Conservation (phyloP, 768 basidiomycete genomes). For the Tylopilus felleus region DNA sequence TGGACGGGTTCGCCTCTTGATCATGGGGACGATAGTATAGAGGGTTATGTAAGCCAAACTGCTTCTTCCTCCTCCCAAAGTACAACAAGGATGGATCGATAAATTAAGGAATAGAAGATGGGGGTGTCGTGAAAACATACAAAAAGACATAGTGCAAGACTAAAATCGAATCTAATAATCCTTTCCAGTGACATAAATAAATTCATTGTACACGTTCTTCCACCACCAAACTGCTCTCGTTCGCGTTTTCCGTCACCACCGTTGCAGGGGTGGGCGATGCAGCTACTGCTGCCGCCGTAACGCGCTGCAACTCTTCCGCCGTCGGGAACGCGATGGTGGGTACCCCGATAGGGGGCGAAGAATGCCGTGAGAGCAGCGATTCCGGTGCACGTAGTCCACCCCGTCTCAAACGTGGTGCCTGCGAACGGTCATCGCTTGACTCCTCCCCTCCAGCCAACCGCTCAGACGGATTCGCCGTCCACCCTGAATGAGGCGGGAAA, state of each 20-base stretch:
- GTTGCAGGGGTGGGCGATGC: background rate
- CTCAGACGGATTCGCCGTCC: conserved; percentile 17
- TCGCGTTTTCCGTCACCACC: conserved; percentile 1
- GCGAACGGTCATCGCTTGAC: conserved; percentile 34
- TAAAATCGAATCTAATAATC: conserved; percentile 8
- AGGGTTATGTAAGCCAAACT: conserved; percentile 10
- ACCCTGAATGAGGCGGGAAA: conserved; percentile 28
- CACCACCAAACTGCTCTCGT: conserved; percentile 6
- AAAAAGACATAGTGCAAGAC: background rate
- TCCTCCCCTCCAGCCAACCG: conserved; percentile 26
- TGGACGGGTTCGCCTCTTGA: conserved; percentile 74
- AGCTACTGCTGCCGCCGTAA: conserved; percentile 10
- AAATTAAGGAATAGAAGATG: background rate
- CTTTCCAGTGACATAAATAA: conserved; percentile 1
- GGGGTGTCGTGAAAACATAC: background rate
- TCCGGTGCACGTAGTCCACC: conserved; percentile 69
- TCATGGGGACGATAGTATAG: conserved; percentile 37
- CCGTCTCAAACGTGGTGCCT: conserved; percentile 55
- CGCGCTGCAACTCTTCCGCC: conserved; percentile 22
- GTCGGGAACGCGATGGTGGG: conserved; percentile 21
- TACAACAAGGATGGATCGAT: background rate
- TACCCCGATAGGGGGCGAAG: conserved; percentile 34
- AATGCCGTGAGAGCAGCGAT: conserved; percentile 48
- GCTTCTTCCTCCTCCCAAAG: no score
- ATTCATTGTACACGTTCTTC: conserved; percentile 18